These are phyloP conservation scores for Phylloporus scabripes DNA, from an alignment of 768 basidiomycete species.

Conservation along the genomic window DNA sequence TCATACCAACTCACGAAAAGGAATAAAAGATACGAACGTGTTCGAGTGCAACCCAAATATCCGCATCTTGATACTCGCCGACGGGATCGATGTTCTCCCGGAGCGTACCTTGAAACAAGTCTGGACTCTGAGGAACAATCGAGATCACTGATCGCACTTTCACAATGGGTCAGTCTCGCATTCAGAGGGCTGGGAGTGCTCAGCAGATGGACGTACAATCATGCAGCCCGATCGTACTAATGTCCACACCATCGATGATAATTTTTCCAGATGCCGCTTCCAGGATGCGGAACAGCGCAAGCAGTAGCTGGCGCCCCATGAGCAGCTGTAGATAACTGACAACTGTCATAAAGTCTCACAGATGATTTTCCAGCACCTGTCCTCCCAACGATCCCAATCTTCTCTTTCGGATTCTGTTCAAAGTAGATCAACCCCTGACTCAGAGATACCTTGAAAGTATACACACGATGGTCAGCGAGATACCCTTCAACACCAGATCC, in stretches of 20 bases:
- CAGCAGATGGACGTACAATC: constrained; percentile 31
- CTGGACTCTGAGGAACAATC: constrained; percentile 80
- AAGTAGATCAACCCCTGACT: constrained; percentile 1
- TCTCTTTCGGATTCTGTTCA: constrained; percentile 65
- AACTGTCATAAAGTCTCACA: constrained; percentile 32
- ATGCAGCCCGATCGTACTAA: constrained; percentile 68
- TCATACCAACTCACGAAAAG: too few species aligned
- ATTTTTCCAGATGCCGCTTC: constrained; percentile 67
- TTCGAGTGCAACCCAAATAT: constrained; percentile 83
- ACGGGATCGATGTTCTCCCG: constrained; percentile 90
- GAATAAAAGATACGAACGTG: constrained; percentile 36
- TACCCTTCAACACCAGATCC: constrained; percentile 69
- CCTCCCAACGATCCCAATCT: constrained; percentile 81
- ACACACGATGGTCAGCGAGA: constrained; percentile 64
- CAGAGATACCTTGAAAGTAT: background rate
- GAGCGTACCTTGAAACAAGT: constrained; percentile 66
- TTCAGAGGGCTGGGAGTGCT: too few species aligned
- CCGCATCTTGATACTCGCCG: constrained; percentile 67
- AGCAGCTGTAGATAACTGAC: background rate
- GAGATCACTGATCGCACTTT: constrained; percentile 69
- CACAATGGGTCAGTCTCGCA: background rate
- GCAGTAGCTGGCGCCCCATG: constrained; percentile 40
- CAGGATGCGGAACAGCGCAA: constrained; percentile 74
- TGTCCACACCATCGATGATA: constrained; percentile 71
- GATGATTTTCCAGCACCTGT: constrained; percentile 81